These are phyloP conservation scores for Mayamaea pseudoterrestris DNA, from an alignment of 108 stramenopile genomes.

Conservation along the genomic window DNA sequence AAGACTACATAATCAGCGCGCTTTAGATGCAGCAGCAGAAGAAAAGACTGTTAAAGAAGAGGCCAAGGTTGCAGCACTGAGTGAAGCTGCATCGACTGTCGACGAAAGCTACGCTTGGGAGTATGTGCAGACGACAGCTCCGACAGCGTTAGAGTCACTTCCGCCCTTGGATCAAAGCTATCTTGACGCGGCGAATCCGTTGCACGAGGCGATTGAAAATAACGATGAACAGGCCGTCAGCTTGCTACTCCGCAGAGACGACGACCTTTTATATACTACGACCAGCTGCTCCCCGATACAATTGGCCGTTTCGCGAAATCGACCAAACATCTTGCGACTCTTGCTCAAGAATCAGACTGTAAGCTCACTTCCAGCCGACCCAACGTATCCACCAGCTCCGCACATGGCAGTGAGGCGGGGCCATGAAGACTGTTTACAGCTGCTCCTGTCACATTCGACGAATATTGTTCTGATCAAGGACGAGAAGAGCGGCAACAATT, in stretches of 20 bases:
- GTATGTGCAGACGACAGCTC: not conserved
- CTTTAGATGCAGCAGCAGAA: not conserved
- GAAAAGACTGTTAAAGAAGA: constrained; percentile 8
- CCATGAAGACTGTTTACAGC: constrained; percentile 28
- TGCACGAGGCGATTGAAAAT: constrained; percentile 2
- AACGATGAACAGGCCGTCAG: constrained; percentile 3
- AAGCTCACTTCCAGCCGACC: constrained; percentile 11
- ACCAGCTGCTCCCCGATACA: constrained; percentile 4
- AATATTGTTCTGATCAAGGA: constrained; percentile 3
- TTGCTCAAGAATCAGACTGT: constrained; percentile 5
- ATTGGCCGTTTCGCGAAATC: constrained; percentile 10
- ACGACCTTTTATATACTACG: not conserved
- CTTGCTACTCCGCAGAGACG: not conserved
- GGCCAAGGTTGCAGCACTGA: constrained; percentile 1
- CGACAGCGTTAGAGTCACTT: not conserved
- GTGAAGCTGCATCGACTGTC: not conserved
- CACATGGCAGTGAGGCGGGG: constrained; percentile 45
- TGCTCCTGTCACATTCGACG: constrained; percentile 17
- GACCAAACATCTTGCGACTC: constrained; percentile 12
- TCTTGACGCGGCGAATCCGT: not conserved
- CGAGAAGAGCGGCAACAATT: constrained; percentile 14
- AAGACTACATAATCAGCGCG: not conserved
- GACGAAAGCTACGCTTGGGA: not conserved
- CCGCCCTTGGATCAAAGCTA: not conserved
- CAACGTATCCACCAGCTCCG: constrained; percentile 19